Percentiles rank a stretch among this genome's conserved stretches.
phyloP scores from a whole-genome alignment of 257 asterid genomes.

The Solanum megistacrolobum region DNA sequence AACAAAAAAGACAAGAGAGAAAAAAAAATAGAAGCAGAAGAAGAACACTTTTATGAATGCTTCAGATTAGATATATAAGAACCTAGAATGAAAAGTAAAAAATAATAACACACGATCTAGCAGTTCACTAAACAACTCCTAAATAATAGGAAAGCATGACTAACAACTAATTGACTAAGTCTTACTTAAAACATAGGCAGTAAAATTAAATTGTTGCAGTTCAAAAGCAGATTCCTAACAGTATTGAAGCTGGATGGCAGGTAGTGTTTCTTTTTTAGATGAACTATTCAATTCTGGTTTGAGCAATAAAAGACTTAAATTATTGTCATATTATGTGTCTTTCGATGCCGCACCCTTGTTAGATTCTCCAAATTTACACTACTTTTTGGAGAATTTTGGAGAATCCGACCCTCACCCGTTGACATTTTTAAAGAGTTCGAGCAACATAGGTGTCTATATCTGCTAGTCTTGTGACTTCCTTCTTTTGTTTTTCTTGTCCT shows the following conservation, averaged over 20 bases:
- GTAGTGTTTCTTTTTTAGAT: slow-evolving; percentile 12
- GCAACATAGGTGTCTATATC: no score
- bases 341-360: neutral
- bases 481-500: neutral
- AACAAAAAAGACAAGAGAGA: neutral
- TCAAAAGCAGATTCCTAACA: neutral
- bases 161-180: neutral
- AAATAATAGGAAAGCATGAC: neutral
- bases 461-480: neutral
- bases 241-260: slow-evolving; percentile 93
- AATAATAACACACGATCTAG: neutral
- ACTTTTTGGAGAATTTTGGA: neutral
- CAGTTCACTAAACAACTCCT: no score
- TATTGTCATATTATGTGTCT: neutral
- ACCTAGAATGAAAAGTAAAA: neutral
- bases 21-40: neutral
- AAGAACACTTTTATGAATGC: no score
- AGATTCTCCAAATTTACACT: neutral
- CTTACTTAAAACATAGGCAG: neutral
- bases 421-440: neutral
- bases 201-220: no score
- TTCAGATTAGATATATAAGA: neutral
- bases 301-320: neutral
- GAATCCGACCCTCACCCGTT: neutral
- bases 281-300: neutral